Evolutionary conservation across 2,329 filamentous ascomycete genomes (phyloP).

Genomic region (Bipolaris gigantea): DNA sequence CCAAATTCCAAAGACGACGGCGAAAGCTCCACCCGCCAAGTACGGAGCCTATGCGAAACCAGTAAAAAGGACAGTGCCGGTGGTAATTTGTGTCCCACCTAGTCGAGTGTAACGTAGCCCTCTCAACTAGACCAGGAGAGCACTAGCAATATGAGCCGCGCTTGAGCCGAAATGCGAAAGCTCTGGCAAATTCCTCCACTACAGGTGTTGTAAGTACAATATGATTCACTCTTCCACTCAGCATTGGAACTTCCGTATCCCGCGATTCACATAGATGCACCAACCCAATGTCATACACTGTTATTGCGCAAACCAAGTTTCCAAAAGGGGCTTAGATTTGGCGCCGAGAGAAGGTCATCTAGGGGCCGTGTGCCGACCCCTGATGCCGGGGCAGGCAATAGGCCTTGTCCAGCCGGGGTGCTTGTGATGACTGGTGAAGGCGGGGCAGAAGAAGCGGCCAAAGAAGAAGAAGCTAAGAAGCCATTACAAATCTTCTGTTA

Average conservation of each 20-base stretch:
- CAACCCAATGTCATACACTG: constrained; percentile 1
- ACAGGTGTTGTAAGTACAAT: not conserved
- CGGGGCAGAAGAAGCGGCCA: constrained; percentile 12
- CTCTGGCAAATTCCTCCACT: not conserved
- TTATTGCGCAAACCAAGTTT: constrained; percentile 12
- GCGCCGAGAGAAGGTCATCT: constrained; percentile 22
- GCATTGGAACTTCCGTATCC: not conserved
- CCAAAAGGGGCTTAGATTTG: constrained; percentile 17
- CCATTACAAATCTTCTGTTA: constrained; percentile 26
- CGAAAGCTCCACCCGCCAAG: constrained; percentile 13
- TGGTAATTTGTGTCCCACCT: no score
- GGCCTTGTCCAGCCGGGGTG: constrained; percentile 2
- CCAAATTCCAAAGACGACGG: constrained; percentile 13
- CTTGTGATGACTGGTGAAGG: constrained; percentile 3
- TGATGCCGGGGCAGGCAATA: constrained; percentile 11
- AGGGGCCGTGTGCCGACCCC: constrained; percentile 16
- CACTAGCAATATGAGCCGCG: no score
- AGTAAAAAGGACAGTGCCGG: no score
- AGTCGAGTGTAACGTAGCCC: no score
- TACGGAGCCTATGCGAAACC: constrained; percentile 13
- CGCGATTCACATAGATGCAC: not conserved
- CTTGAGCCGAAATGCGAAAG: not conserved
- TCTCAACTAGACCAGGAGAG: no score
- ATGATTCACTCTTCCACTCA: not conserved
- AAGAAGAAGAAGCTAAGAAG: constrained; percentile 1